A percentile compares a stretch with the other conserved stretches of the same genome.
Conservation (phyloP, 345 rosid species). For the Ricinus communis region DNA sequence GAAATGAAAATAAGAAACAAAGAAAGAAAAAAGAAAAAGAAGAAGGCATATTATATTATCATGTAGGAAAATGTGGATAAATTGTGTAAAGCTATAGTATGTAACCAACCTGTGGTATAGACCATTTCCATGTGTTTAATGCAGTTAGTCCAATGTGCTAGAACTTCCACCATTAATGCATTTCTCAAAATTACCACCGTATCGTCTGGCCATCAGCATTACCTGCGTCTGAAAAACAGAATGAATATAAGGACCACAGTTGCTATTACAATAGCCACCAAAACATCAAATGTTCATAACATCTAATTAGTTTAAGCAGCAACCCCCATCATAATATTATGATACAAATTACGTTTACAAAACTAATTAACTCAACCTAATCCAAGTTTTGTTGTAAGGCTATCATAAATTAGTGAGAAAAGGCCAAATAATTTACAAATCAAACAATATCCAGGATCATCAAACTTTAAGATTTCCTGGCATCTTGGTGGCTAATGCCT, state of each 20-base stretch:
- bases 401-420: no score
- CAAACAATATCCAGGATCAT: no score
- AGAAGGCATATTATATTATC: no score
- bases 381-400: no score
- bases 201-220: slow-evolving; percentile 87
- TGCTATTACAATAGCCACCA: background rate
- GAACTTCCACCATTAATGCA: slow-evolving; percentile 95
- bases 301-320: background rate
- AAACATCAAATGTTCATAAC: no score
- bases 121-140: slow-evolving; percentile 81
- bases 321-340: no score
- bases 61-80: background rate
- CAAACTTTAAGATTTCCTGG: slow-evolving; percentile 75
- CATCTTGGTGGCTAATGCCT: slow-evolving; percentile 84
- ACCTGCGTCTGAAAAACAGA: slow-evolving; percentile 47
- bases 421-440: no score
- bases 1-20: no score
- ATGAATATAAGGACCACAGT: slow-evolving; percentile 3
- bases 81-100: background rate
- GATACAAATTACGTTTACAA: no score
- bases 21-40: no score
- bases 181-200: slow-evolving; percentile 79
- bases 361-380: no score
- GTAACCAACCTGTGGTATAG: slow-evolving; percentile 76
- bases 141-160: slow-evolving; percentile 86